These are phyloP conservation scores for Onygenales sp. DNA, from an alignment of 2,329 filamentous ascomycete species.

Conservation along the genomic window DNA sequence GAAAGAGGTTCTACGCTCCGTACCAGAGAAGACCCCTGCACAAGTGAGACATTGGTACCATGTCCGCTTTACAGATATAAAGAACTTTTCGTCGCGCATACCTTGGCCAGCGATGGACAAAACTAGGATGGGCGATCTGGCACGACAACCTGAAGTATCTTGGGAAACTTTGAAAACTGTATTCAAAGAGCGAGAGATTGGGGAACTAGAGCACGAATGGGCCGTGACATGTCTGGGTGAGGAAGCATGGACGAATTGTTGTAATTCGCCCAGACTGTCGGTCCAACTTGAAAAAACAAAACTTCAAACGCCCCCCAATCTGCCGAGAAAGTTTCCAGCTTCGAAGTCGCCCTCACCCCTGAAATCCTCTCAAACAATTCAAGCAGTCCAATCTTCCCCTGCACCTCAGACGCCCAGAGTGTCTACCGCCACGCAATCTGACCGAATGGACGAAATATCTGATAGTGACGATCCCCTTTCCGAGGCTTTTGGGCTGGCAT, in stretches of 20 bases:
- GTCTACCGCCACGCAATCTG: background rate
- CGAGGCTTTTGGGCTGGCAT: constrained; percentile 10
- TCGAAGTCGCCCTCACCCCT: background rate
- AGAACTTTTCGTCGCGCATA: background rate
- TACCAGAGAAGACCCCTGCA: constrained; percentile 3
- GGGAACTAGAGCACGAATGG: constrained; percentile 10
- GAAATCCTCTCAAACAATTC: background rate
- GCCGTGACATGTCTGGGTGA: constrained; percentile 4
- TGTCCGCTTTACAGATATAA: constrained; percentile 2
- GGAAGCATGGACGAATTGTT: constrained; percentile 1
- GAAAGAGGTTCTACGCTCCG: constrained; percentile 5
- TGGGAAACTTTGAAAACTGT: constrained; percentile 7
- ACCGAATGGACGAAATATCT: background rate
- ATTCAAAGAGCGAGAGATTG: constrained; percentile 6
- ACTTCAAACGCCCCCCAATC: constrained; percentile 1
- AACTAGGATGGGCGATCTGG: background rate
- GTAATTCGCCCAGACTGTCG: background rate
- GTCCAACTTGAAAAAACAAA: background rate
- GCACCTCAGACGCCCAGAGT: background rate
- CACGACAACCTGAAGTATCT: background rate
- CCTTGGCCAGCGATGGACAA: constrained; percentile 2
- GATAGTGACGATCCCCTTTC: constrained; percentile 12
- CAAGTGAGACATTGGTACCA: constrained; percentile 11
- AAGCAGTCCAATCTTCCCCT: background rate
- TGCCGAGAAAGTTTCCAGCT: background rate